Evolutionary conservation across 2,329 filamentous ascomycete species (phyloP), one percentile per base, ranked within the genome.

Genomic region (Colletotrichum godetiae): DNA sequence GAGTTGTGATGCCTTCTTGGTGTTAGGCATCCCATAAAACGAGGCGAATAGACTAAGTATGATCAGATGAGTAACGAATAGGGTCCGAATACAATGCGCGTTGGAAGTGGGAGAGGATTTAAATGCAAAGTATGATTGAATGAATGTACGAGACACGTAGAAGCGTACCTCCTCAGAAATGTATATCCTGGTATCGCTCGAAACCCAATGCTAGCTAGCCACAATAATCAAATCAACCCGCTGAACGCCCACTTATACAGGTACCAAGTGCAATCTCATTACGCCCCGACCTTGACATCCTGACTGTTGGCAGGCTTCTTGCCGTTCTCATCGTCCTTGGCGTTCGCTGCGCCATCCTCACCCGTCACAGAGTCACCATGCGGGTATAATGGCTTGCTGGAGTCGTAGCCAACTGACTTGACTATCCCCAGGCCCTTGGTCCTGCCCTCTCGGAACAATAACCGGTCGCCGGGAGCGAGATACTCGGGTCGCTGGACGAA

Each of bases 401-500:
- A 87, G 81, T 98, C 95, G 81, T 98, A 99, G 3, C 95, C 95
- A 0, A 98, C 89, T 52, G 91, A 90, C 82, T 98, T 98, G 62
- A 99, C 95, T 75, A 99, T 98, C 0, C 97, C 97, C 0, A 99
- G 85, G 0, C 97, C 97, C 86, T 98, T 98, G 0, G 97, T 99
- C 74, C 95, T 89, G 0, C 97, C 97, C 84, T 99, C 97, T 55
- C 97, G 90, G 87, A 99, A 99, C 22, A 99, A 85, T 37, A 99
- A 90, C 27, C 96, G 89, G 82, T 98, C 97, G 0, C 97, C 97
- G 0, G 95, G 92, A 0, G 92, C 93, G 13, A 99, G 85, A 77
- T 97, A 99, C 84, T 99, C 97, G 2, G 97, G 97, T 27, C 96
- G 88, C 82, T 98, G 97, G 4, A 98, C 93, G 80, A 99, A 99